phyloP scores from a whole-genome alignment of 768 basidiomycete genomes.

The Pisolithus albus region DNA sequence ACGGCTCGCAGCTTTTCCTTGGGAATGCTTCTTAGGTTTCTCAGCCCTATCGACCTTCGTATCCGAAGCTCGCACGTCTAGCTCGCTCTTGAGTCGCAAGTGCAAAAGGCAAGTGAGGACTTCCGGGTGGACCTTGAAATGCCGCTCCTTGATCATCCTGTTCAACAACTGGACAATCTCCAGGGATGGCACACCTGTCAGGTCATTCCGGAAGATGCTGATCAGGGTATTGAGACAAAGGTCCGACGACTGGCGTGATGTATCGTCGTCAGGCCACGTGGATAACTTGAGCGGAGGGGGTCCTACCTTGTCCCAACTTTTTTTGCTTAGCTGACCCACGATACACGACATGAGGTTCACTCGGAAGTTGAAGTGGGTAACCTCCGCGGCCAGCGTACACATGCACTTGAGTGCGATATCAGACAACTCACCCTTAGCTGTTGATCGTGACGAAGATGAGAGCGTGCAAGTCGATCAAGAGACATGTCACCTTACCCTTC shows the following conservation, averaged over 20 bases:
- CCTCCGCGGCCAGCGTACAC: constrained; percentile 75
- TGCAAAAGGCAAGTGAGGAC: constrained; percentile 79
- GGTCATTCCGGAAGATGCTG: constrained; percentile 75
- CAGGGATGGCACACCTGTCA: constrained; percentile 73
- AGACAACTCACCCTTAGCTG: constrained; percentile 58
- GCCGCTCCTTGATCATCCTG: constrained; percentile 91
- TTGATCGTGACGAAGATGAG: constrained; percentile 25
- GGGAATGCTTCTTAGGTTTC: constrained; percentile 33
- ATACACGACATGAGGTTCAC: constrained; percentile 86
- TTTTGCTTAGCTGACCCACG: constrained; percentile 74
- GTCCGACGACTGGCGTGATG: constrained; percentile 62
- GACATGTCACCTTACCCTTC: constrained; percentile 46
- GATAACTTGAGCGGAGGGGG: constrained; percentile 2
- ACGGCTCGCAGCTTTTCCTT: constrained; percentile 31
- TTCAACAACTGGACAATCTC: constrained; percentile 87
- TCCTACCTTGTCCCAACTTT: constrained; percentile 82
- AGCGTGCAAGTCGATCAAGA: constrained; percentile 7
- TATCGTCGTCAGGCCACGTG: constrained; percentile 5
- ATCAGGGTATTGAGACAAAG: constrained; percentile 78
- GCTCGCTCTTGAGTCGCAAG: constrained; percentile 81
- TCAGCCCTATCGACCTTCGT: constrained; percentile 54
- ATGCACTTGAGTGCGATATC: constrained; percentile 75
- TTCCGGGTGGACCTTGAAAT: constrained; percentile 84
- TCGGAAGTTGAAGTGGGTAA: constrained; percentile 96
- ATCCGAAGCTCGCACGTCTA: constrained; percentile 72